A percentile compares a stretch with the other conserved stretches of the same genome.
These are phyloP conservation scores for Penicillium verhagenii DNA, from an alignment of 495 filamentous ascomycete species.

Conservation along the genomic window DNA sequence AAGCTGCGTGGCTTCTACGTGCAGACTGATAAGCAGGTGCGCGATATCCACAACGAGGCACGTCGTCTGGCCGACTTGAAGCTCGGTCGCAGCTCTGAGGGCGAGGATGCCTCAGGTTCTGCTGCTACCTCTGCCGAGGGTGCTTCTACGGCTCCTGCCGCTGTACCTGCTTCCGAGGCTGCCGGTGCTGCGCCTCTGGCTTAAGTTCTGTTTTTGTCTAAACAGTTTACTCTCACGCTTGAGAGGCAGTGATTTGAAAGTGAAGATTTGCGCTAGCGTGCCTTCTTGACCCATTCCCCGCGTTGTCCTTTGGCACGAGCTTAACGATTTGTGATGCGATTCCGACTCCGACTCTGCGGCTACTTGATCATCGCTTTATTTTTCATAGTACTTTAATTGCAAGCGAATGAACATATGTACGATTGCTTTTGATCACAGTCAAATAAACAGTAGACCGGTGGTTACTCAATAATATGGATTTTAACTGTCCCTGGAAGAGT, in stretches of 20 bases:
- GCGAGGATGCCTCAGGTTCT: constrained; percentile 31
- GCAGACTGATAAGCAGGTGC: constrained; percentile 75
- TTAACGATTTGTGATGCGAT: not conserved
- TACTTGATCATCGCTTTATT: too few relatives aligned
- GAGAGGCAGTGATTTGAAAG: not conserved
- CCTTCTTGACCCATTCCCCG: not conserved
- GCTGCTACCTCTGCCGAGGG: constrained; percentile 20
- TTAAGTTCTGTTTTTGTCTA: constrained; percentile 11
- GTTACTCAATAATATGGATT: too few relatives aligned
- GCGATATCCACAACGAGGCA: constrained; percentile 91
- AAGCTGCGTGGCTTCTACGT: constrained; percentile 84
- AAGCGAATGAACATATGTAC: not conserved
- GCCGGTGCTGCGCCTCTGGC: constrained; percentile 29
- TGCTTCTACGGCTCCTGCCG: constrained; percentile 14
- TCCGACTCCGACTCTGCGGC: not conserved
- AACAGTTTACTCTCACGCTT: not conserved
- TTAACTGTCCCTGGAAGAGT: too few relatives aligned
- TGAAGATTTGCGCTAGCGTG: constrained; percentile 5
- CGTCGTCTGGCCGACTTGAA: constrained; percentile 83
- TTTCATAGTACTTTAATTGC: not conserved
- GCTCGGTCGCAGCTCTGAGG: constrained; percentile 59
- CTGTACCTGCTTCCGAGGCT: constrained; percentile 23
- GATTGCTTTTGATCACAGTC: not conserved
- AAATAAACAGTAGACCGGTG: too few relatives aligned
- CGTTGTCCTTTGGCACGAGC: not conserved